Percentiles rank a stretch among this genome's conserved stretches.
phyloP scores from a whole-genome alignment of 2,329 filamentous ascomycete species.

The Aspergillus japonicus region DNA sequence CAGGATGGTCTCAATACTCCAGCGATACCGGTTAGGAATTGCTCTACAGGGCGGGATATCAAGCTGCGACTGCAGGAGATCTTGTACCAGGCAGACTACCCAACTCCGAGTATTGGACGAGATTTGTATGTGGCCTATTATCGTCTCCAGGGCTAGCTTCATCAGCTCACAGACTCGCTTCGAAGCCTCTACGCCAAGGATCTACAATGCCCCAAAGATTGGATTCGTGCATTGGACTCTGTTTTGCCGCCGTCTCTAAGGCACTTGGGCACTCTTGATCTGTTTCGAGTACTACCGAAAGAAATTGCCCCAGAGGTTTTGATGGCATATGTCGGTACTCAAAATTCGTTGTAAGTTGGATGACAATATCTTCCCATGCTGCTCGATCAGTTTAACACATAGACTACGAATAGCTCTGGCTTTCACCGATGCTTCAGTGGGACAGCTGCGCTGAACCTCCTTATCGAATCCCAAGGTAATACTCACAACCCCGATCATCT shows the following conservation, averaged over 20 bases:
- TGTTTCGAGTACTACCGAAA: constrained; percentile 36
- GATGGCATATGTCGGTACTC: constrained; percentile 39
- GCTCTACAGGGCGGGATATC: constrained; percentile 34
- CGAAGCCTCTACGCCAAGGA: constrained; percentile 37
- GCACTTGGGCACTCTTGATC: constrained; percentile 34
- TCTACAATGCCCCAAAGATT: constrained; percentile 33
- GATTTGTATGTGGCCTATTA: constrained; percentile 26
- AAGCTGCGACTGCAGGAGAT: constrained; percentile 36
- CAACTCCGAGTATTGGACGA: constrained; percentile 7
- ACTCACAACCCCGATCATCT: no score
- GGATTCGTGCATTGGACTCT: constrained; percentile 29
- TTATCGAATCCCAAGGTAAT: constrained; percentile 33
- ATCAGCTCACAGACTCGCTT: constrained; percentile 15
- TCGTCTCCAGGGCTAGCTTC: constrained; percentile 10
- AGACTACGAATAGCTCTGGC: constrained; percentile 26
- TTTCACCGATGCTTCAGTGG: constrained; percentile 41
- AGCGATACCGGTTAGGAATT: constrained; percentile 37
- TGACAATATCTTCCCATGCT: not conserved
- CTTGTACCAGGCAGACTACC: constrained; percentile 13
- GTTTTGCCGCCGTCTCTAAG: constrained; percentile 33
- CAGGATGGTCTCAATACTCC: not conserved
- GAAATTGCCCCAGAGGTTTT: constrained; percentile 37
- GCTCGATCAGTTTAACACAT: not conserved
- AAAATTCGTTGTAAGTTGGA: constrained; percentile 29
- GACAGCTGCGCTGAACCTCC: constrained; percentile 36